Evolutionary conservation across 805 yeast species (phyloP).

Genomic region (Wickerhamomyces hampshirensis): DNA sequence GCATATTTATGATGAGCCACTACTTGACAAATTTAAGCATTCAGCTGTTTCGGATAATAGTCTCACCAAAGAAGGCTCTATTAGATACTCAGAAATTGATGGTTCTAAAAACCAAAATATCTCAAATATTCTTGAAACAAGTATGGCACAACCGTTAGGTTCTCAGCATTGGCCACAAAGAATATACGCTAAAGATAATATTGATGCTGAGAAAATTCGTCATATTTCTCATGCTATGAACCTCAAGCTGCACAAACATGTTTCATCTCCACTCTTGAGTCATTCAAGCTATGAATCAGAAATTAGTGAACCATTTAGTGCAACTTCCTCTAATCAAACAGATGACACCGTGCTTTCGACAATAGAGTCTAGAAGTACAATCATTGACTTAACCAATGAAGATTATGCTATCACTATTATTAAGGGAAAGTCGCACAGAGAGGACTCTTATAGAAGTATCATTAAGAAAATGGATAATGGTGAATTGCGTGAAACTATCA

Average conservation of each 20-base stretch:
- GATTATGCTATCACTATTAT: not conserved
- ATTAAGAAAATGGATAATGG: conserved; percentile 17
- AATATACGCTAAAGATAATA: conserved; percentile 11
- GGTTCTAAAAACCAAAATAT: too few species aligned
- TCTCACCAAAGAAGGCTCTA: not conserved
- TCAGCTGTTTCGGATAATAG: not conserved
- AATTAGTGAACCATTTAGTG: conserved; percentile 21
- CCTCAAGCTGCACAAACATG: conserved; percentile 1
- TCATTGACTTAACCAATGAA: conserved; percentile 15
- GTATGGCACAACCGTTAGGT: conserved; percentile 11
- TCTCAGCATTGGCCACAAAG: conserved; percentile 15
- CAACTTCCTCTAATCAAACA: conserved; percentile 9
- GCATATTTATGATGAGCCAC: conserved; percentile 10
- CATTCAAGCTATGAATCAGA: conserved; percentile 24
- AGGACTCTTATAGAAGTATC: conserved; percentile 9
- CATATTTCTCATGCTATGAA: conserved; percentile 2
- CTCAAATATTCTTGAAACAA: too few species aligned
- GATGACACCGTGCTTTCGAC: conserved; percentile 7
- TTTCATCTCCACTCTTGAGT: conserved; percentile 14
- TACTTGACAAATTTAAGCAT: not conserved
- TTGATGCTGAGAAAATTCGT: conserved; percentile 19
- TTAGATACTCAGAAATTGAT: too few species aligned
- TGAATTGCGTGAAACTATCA: conserved; percentile 17
- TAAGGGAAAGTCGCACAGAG: not conserved
- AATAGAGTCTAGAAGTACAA: not conserved